phyloP scores from a whole-genome alignment of 2,329 filamentous ascomycete genomes.

The Cordyceps cicadae region DNA sequence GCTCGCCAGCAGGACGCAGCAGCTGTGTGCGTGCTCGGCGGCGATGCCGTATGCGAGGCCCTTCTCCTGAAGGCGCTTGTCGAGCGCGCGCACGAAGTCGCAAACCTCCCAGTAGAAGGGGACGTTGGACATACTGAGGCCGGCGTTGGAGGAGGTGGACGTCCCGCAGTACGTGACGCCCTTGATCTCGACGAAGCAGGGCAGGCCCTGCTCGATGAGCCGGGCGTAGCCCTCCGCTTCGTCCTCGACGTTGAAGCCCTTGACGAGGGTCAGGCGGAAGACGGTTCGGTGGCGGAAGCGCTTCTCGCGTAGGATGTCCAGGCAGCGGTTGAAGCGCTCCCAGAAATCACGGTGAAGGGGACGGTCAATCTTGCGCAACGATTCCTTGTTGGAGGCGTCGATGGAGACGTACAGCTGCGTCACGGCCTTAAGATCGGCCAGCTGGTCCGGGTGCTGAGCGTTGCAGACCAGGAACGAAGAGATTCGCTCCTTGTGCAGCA shows the following conservation, averaged over 20 bases:
- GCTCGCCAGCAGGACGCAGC: conserved; percentile 81
- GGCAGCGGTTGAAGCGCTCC: conserved; percentile 86
- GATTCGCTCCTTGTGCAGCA: conserved; percentile 80
- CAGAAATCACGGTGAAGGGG: conserved; percentile 94
- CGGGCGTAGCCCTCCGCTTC: conserved; percentile 86
- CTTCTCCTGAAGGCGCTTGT: conserved; percentile 57
- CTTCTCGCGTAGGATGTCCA: conserved; percentile 80
- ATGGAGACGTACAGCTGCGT: conserved; percentile 97
- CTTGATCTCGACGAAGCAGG: conserved; percentile 92
- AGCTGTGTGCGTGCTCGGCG: conserved; percentile 91
- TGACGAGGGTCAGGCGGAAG: conserved; percentile 89
- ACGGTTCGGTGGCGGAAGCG: conserved; percentile 84
- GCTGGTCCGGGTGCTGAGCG: conserved; percentile 87
- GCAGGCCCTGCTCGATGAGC: conserved; percentile 75
- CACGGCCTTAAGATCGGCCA: conserved; percentile 72
- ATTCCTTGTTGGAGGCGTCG: conserved; percentile 85
- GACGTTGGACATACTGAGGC: conserved; percentile 93
- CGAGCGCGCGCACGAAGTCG: conserved; percentile 70
- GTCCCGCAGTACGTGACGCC: conserved; percentile 97
- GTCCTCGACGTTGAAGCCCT: conserved; percentile 95
- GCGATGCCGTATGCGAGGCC: conserved; percentile 83
- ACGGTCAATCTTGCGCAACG: conserved; percentile 78
- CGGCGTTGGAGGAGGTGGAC: conserved; percentile 71
- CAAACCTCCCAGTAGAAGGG: conserved; percentile 90
- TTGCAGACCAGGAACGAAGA: conserved; percentile 96